phyloP scores from a whole-genome alignment of 495 filamentous ascomycete species.

The Cercophora samala region DNA sequence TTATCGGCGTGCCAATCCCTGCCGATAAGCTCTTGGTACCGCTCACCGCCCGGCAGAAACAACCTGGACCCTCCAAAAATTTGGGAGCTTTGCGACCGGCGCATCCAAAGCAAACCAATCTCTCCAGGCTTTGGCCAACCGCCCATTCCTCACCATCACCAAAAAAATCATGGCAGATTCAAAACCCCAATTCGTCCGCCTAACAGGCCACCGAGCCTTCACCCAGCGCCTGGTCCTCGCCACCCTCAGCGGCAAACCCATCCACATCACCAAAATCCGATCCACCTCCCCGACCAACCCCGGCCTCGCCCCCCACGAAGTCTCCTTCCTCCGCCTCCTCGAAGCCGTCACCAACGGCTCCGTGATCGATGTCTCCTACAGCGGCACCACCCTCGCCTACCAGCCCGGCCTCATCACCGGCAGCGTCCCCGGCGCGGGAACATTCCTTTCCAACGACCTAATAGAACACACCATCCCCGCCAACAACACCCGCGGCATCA shows the following conservation, averaged over 20 bases:
- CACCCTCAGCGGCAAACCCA: conserved; percentile 81
- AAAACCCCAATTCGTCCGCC: conserved; percentile 53
- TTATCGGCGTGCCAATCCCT: conserved; percentile 28
- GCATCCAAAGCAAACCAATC: conserved; percentile 3
- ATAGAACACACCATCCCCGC: conserved; percentile 75
- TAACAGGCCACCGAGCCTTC: conserved; percentile 80
- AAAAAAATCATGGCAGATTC: conserved; percentile 40
- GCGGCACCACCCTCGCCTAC: conserved; percentile 87
- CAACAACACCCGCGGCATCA: conserved; percentile 71
- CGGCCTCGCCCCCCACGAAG: conserved; percentile 86
- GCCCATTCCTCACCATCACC: conserved; percentile 7
- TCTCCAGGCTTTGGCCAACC: conserved; percentile 2
- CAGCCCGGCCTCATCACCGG: conserved; percentile 90
- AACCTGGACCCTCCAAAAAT: conserved; percentile 31
- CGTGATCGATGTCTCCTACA: conserved; percentile 89
- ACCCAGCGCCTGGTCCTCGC: conserved; percentile 81
- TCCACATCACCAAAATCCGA: conserved; percentile 93
- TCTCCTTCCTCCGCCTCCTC: conserved; percentile 92
- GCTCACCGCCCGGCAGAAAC: conserved; percentile 35
- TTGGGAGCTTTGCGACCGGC: conserved; percentile 18
- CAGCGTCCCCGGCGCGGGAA: conserved; percentile 61
- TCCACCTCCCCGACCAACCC: conserved; percentile 76
- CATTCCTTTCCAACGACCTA: conserved; percentile 59
- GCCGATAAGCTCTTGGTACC: conserved; percentile 19
- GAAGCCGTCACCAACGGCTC: conserved; percentile 95